Evolutionary conservation across 2,329 filamentous ascomycete species (phyloP).

Genomic region (Xylaria sp.): DNA sequence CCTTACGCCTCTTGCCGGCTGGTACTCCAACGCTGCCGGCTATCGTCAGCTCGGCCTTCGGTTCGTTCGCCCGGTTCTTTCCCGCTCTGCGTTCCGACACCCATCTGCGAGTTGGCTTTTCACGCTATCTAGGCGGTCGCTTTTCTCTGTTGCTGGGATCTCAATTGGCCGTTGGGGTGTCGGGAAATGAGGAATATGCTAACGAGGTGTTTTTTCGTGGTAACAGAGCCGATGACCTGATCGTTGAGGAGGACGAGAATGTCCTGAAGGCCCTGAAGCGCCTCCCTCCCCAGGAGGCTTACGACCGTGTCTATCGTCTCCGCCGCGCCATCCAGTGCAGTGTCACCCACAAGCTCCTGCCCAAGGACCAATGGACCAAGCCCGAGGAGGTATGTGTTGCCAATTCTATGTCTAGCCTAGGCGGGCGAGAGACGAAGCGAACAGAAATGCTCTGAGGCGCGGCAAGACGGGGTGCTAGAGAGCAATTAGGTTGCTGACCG

Average conservation of each 20-base stretch:
- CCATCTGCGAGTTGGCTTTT: background rate
- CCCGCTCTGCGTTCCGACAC: background rate
- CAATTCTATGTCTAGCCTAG: background rate
- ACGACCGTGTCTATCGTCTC: conserved; percentile 97
- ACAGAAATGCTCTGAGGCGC: background rate
- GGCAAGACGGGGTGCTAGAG: background rate
- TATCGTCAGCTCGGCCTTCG: conserved; percentile 92
- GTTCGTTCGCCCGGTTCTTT: conserved; percentile 55
- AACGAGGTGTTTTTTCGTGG: background rate
- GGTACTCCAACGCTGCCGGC: conserved; percentile 88
- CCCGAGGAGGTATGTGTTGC: conserved; percentile 52
- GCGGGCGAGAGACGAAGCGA: background rate
- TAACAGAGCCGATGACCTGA: conserved; percentile 86
- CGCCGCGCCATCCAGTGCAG: conserved; percentile 87
- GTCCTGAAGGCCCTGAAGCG: conserved; percentile 90
- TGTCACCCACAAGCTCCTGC: conserved; percentile 67
- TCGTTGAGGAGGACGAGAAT: conserved; percentile 87
- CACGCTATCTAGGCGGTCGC: background rate
- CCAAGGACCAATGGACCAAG: conserved; percentile 66
- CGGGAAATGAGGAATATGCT: conserved; percentile 9
- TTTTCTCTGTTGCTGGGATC: background rate
- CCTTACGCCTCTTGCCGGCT: conserved; percentile 81
- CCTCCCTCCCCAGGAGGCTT: conserved; percentile 85
- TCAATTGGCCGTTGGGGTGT: background rate
- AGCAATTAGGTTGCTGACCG: conserved; percentile 5